phyloP scores from a whole-genome alignment of 179 eudicot species.

The Nepenthes alata region DNA sequence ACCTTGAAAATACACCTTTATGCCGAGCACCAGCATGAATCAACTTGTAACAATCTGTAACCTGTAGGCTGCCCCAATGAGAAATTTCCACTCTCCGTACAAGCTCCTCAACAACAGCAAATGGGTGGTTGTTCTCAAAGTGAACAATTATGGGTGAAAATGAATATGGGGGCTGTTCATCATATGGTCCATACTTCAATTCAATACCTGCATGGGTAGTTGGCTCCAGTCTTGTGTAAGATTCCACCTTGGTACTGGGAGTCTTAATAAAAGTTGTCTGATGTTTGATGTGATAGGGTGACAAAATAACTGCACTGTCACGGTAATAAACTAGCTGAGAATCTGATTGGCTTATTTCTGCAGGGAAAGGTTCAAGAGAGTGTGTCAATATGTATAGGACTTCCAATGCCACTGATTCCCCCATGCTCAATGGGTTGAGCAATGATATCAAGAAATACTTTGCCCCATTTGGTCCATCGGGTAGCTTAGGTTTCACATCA shows the following conservation, averaged over 20 bases:
- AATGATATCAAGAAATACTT: slow-evolving; percentile 50
- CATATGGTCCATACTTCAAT: slow-evolving; percentile 84
- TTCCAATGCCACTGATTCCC: slow-evolving; percentile 59
- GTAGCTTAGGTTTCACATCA: slow-evolving; percentile 64
- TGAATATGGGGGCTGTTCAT: slow-evolving; percentile 44
- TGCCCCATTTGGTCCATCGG: slow-evolving; percentile 68
- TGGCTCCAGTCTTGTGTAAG: slow-evolving; percentile 74
- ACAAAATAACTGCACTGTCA: slow-evolving; percentile 76
- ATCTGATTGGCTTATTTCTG: slow-evolving; percentile 82
- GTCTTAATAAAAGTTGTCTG: slow-evolving; percentile 65
- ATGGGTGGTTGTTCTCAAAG: slow-evolving; percentile 84
- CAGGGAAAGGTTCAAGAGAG: slow-evolving; percentile 86
- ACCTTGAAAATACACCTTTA: slow-evolving; percentile 96
- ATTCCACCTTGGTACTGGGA: slow-evolving; percentile 68
- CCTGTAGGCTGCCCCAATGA: slow-evolving; percentile 89
- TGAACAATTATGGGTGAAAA: slow-evolving; percentile 66
- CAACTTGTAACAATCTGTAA: slow-evolving; percentile 69
- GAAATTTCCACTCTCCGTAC: slow-evolving; percentile 87
- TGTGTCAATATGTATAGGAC: slow-evolving; percentile 67
- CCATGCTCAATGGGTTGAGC: slow-evolving; percentile 39
- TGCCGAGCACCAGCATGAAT: slow-evolving; percentile 86
- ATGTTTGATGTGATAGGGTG: slow-evolving; percentile 64
- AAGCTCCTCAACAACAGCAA: slow-evolving; percentile 96
- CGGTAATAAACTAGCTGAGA: slow-evolving; percentile 84
- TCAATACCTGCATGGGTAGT: slow-evolving; percentile 52